These are phyloP conservation scores for Protomyces inundatus DNA, from an alignment of 1,139 yeast genomes.

Conservation along the genomic window DNA sequence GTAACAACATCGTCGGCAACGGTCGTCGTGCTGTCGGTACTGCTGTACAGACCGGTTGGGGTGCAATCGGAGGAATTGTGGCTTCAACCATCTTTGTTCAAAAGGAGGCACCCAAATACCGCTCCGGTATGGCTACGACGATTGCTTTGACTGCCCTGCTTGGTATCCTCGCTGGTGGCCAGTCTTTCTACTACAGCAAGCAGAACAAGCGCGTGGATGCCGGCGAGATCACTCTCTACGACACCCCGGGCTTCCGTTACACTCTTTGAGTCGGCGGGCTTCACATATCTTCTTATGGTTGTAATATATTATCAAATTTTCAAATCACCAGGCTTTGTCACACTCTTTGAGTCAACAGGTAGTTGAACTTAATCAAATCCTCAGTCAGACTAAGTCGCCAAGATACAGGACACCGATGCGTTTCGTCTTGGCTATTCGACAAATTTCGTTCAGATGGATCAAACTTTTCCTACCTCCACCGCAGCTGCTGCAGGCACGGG, in stretches of 20 bases:
- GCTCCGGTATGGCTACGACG: conserved; percentile 14
- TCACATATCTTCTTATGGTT: neutral
- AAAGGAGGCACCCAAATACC: conserved; percentile 20
- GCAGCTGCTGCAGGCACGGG: too few relatives aligned
- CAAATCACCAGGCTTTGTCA: too few relatives aligned
- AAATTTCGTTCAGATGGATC: too few relatives aligned
- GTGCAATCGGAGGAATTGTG: conserved; percentile 24
- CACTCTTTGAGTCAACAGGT: too few relatives aligned
- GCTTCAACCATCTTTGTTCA: conserved; percentile 21
- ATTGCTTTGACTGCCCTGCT: conserved; percentile 14
- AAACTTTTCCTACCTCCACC: too few relatives aligned
- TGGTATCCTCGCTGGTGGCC: conserved; percentile 10
- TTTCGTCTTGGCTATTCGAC: too few relatives aligned
- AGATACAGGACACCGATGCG: neutral
- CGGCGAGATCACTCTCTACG: conserved; percentile 19
- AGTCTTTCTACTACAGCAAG: conserved; percentile 10
- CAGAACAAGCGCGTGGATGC: conserved; percentile 13
- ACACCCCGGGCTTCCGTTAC: conserved; percentile 25
- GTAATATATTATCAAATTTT: too few relatives aligned
- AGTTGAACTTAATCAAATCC: neutral
- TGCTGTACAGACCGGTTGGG: conserved; percentile 25
- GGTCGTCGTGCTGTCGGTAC: conserved; percentile 25
- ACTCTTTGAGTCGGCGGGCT: conserved; percentile 6
- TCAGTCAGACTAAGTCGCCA: neutral
- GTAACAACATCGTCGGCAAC: conserved; percentile 23